phyloP scores from a whole-genome alignment of 2,329 filamentous ascomycete genomes.

The Pseudopithomyces maydicus region DNA sequence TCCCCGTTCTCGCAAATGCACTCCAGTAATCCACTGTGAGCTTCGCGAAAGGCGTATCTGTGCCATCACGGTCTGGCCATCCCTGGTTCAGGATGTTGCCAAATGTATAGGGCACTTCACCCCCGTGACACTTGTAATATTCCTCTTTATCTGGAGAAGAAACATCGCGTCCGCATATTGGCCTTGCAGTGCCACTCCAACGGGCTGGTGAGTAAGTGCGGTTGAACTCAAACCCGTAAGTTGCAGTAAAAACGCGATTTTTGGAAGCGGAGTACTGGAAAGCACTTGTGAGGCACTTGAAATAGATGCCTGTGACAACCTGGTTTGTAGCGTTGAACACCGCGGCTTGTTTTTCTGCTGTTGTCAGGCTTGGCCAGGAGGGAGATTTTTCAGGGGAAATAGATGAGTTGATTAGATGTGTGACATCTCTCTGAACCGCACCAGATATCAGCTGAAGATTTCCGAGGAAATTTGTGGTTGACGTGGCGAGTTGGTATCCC shows the following conservation, averaged over 20 bases:
- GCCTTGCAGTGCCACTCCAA: constrained; percentile 24
- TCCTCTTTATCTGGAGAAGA: constrained; percentile 42
- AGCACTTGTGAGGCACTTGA: constrained; percentile 44
- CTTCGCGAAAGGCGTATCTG: constrained; percentile 42
- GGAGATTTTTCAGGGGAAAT: constrained; percentile 24
- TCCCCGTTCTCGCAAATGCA: constrained; percentile 38
- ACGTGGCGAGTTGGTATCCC: constrained; percentile 34
- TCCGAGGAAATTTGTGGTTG: constrained; percentile 10
- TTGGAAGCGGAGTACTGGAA: constrained; percentile 41
- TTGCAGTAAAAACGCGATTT: constrained; percentile 36
- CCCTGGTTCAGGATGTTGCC: constrained; percentile 42
- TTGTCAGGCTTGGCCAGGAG: constrained; percentile 19
- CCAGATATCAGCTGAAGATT: background rate
- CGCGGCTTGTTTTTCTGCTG: constrained; percentile 32
- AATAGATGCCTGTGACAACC: constrained; percentile 38
- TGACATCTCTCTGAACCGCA: background rate
- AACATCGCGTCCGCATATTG: constrained; percentile 28
- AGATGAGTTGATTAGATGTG: constrained; percentile 15
- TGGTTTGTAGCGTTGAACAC: constrained; percentile 43
- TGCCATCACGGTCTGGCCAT: constrained; percentile 43
- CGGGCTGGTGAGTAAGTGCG: constrained; percentile 48
- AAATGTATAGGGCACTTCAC: constrained; percentile 48
- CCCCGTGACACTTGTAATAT: constrained; percentile 51
- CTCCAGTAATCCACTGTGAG: constrained; percentile 40
- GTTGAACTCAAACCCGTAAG: constrained; percentile 49